Evolutionary conservation across 768 basidiomycete genomes (phyloP).

Genomic region (Pholiota conissans): DNA sequence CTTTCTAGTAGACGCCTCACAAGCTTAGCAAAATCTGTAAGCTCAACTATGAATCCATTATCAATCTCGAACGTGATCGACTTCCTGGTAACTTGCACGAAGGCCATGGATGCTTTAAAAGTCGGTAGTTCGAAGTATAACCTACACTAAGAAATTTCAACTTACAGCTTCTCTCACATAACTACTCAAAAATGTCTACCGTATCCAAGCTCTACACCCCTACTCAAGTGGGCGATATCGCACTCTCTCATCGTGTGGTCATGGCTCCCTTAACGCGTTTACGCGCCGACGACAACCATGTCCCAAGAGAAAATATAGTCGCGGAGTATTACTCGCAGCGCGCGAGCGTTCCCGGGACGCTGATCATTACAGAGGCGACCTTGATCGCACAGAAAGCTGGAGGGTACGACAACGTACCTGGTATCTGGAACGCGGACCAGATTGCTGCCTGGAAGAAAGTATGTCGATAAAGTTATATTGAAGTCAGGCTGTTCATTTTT

Average conservation of each 20-base stretch:
- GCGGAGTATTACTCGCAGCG: background rate
- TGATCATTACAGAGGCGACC: background rate
- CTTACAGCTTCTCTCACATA: no score
- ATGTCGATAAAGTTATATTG: background rate
- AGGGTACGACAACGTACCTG: background rate
- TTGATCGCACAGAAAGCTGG: background rate
- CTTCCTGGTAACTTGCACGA: no score
- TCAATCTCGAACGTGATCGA: no score
- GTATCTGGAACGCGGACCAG: background rate
- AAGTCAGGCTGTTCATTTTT: background rate
- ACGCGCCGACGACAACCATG: background rate
- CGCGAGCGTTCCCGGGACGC: background rate
- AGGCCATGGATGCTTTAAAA: no score
- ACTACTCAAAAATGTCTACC: background rate
- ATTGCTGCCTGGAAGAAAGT: background rate
- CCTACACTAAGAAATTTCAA: no score
- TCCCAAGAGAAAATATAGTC: background rate
- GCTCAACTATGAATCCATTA: no score
- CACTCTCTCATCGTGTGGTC: background rate
- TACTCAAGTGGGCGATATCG: background rate
- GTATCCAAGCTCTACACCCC: background rate
- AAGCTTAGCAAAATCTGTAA: no score
- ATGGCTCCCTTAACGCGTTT: background rate
- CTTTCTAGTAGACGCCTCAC: no score
- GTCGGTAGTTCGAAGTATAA: no score